Base-by-base conservation (phyloP, 2,329 filamentous ascomycete genomes). In the Sclerotinia subarctica region DNA sequence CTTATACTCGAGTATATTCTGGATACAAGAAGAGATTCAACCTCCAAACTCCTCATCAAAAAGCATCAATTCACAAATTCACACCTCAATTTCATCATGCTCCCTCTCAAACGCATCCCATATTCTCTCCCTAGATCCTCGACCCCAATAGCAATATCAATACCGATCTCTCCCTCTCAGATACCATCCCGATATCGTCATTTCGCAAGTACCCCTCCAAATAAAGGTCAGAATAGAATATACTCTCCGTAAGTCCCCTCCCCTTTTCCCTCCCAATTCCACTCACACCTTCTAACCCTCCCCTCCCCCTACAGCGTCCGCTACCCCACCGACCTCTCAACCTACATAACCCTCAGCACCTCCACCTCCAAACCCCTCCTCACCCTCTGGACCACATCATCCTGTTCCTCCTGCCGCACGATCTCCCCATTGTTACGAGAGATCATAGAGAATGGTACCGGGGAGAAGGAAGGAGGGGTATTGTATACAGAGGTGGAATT, bases 311-410 rank as follows among this genome's bases (percentile, higher is more conserved):
- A 4, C 3, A 88, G 86, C 49, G 82, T 88, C 72, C 85, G 85
- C 70, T 82, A 81, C 60, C 79, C 82, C 57, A 80, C 84, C 72
- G 82, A 85, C 70, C 83, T 88, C 76, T 77, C 82, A 74, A 85
- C 82, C 24, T 84, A 86, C 77, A 80, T 86, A 68, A 80, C 83
- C n/a, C 79, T 86, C 64, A 85, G 84, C 3, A 81, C 83, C 2
- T 84, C 84, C 7, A 79, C 84, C 7, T 80, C 82, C 54, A 82
- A 78, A 3, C 86, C 86, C 2, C 82, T 88, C n/a, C 74, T 88
- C 67, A 87, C 85, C 1, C 78, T 88, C 52, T 89, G 86, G 86
- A 86, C 85, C 0, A 81, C 86, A 0, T 84, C 84, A 10, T 88
- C 82, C 79, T 88, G 86, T 75, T 77, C 81, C 5, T 83, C 84